These are phyloP conservation scores for Laetiporus sulphureus DNA, from an alignment of 1,284 basidiomycete species.

Conservation along the genomic window DNA sequence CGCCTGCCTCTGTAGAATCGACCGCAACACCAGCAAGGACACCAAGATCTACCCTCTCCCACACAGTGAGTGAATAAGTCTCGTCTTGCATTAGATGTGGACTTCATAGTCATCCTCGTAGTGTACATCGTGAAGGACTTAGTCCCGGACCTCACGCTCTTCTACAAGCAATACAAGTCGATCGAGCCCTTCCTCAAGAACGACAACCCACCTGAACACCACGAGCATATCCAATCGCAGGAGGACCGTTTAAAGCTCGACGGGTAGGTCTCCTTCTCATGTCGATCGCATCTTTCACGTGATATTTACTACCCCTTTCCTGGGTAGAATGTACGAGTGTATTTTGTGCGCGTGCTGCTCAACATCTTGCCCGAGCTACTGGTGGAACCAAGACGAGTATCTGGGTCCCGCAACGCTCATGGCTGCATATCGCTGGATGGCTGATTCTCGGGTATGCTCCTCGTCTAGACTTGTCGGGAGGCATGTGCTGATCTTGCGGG, in stretches of 20 bases:
- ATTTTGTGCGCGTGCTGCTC: constrained; percentile 95
- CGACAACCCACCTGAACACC: constrained; percentile 79
- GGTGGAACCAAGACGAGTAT: constrained; percentile 99
- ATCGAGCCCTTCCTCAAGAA: constrained; percentile 95
- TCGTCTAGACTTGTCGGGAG: neutral
- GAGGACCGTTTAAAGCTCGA: constrained; percentile 96
- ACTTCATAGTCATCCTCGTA: no score
- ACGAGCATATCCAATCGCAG: constrained; percentile 82
- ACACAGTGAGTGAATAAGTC: constrained; percentile 92
- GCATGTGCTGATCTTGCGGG: neutral
- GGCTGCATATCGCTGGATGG: constrained; percentile 97
- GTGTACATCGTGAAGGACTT: constrained; percentile 99
- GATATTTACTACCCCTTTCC: no score
- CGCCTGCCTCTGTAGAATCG: constrained; percentile 95
- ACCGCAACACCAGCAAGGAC: constrained; percentile 67
- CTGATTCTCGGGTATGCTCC: constrained; percentile 79
- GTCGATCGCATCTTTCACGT: no score
- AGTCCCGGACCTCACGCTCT: constrained; percentile 83
- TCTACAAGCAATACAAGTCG: constrained; percentile 99
- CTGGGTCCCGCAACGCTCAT: constrained; percentile 95
- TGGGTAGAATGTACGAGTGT: constrained; percentile 90
- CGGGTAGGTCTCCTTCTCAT: constrained; percentile 37
- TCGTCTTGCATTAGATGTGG: no score
- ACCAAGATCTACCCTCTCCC: constrained; percentile 97
- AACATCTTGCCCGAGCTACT: constrained; percentile 93